Conservation (phyloP, 2,329 filamentous ascomycete genomes). For the Aspergillus intermedius region DNA sequence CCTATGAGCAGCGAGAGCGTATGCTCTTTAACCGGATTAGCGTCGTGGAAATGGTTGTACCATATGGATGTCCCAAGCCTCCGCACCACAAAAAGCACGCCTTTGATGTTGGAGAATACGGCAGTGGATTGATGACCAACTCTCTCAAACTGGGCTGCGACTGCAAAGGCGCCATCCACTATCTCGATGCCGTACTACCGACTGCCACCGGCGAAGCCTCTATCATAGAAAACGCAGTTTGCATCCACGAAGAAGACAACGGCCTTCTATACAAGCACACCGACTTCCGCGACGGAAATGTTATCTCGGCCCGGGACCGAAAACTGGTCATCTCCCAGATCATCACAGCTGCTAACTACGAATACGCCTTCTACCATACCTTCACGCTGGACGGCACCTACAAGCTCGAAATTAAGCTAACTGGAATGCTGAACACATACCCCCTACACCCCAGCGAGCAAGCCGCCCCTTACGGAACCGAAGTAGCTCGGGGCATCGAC, state of each 20-base stretch:
- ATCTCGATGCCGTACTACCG: conserved; percentile 22
- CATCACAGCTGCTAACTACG: conserved; percentile 91
- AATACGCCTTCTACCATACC: conserved; percentile 78
- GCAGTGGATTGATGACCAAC: conserved; percentile 23
- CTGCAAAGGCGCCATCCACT: conserved; percentile 24
- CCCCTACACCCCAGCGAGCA: conserved; percentile 70
- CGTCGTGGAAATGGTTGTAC: conserved; percentile 24
- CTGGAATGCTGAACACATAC: conserved; percentile 87
- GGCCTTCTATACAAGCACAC: conserved; percentile 61
- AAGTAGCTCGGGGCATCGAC: conserved; percentile 81
- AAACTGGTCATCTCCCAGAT: conserved; percentile 84
- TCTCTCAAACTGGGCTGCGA: conserved; percentile 24
- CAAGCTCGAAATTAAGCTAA: conserved; percentile 82
- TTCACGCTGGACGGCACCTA: conserved; percentile 87
- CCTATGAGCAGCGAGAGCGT: conserved; percentile 22
- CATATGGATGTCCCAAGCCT: conserved; percentile 20
- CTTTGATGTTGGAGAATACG: conserved; percentile 23
- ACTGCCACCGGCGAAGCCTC: conserved; percentile 17
- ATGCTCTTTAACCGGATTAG: conserved; percentile 26
- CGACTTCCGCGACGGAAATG: conserved; percentile 80
- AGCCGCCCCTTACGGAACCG: conserved; percentile 75
- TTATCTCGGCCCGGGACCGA: conserved; percentile 74
- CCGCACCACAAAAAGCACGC: conserved; percentile 25
- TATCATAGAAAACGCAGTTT: conserved; percentile 16
- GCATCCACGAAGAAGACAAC: conserved; percentile 26